phyloP scores from a whole-genome alignment of 2,329 filamentous ascomycete genomes.

The Falciphora oryzae region DNA sequence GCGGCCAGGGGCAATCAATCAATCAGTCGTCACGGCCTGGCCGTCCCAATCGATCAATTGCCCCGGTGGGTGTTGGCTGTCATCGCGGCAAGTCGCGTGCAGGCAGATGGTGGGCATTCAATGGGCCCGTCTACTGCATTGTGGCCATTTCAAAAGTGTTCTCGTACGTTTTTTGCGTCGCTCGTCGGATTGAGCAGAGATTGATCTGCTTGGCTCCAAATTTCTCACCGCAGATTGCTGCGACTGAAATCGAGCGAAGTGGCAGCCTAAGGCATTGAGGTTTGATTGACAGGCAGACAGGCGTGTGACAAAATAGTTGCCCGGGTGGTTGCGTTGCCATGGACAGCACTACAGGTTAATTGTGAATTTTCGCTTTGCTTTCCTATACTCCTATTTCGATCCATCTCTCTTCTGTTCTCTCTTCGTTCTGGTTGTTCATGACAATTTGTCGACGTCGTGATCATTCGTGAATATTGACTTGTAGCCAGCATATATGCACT shows the following conservation, averaged over 20 bases:
- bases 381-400: background rate
- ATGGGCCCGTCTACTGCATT: background rate
- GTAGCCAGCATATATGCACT: background rate
- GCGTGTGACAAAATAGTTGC: background rate
- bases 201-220: background rate
- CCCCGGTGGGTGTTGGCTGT: background rate
- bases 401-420: background rate
- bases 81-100: no score
- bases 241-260: background rate
- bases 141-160: no score
- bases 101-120: no score
- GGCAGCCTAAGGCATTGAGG: constrained; percentile 1
- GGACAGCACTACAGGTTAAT: background rate
- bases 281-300: constrained; percentile 3
- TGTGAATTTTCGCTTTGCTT: background rate
- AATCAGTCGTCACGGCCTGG: background rate
- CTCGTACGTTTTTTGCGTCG: background rate
- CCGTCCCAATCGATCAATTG: background rate
- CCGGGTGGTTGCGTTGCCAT: background rate
- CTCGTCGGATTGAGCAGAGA: background rate
- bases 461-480: background rate
- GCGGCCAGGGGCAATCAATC: background rate
- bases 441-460: background rate
- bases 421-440: background rate
- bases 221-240: background rate